Conservation (phyloP, 2,329 filamentous ascomycete species). For the Penicillium sp. region DNA sequence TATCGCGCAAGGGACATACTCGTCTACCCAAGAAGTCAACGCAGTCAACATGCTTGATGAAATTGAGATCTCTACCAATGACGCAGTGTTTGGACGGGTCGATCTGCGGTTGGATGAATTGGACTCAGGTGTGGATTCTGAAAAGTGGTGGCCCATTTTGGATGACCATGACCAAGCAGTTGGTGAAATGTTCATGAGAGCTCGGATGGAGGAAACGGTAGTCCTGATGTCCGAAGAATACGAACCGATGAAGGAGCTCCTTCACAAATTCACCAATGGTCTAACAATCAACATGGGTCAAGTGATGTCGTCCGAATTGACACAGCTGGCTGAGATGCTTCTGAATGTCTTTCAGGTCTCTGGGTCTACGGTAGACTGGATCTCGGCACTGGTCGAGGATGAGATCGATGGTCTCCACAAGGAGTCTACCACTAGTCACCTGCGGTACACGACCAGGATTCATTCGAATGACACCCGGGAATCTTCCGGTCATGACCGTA, state of each 20-base stretch:
- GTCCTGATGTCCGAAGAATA: conserved; percentile 88
- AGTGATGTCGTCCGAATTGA: conserved; percentile 73
- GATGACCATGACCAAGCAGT: conserved; percentile 75
- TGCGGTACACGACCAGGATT: conserved; percentile 64
- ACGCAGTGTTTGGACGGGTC: conserved; percentile 58
- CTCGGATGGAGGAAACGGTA: conserved; percentile 83
- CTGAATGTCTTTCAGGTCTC: conserved; percentile 96
- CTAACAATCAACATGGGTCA: conserved; percentile 83
- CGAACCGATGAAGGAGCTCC: conserved; percentile 73
- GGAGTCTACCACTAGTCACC: conserved; percentile 68
- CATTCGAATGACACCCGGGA: conserved; percentile 63
- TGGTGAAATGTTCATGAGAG: conserved; percentile 80
- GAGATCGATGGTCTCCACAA: conserved; percentile 93
- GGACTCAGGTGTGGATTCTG: conserved; percentile 73
- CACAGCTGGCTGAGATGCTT: conserved; percentile 78
- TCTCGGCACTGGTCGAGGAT: conserved; percentile 90
- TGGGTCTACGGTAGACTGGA: conserved; percentile 80
- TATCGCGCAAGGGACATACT: conserved; percentile 46
- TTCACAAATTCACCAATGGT: conserved; percentile 81
- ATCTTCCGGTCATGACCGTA: conserved; percentile 54
- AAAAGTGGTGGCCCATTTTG: conserved; percentile 83
- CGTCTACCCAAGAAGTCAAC: conserved; percentile 42
- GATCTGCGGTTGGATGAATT: conserved; percentile 79
- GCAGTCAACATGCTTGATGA: conserved; percentile 45
- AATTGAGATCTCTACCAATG: conserved; percentile 50